Evolutionary conservation across 768 basidiomycete genomes (phyloP).

Genomic region (Kwoniella bestiolae): DNA sequence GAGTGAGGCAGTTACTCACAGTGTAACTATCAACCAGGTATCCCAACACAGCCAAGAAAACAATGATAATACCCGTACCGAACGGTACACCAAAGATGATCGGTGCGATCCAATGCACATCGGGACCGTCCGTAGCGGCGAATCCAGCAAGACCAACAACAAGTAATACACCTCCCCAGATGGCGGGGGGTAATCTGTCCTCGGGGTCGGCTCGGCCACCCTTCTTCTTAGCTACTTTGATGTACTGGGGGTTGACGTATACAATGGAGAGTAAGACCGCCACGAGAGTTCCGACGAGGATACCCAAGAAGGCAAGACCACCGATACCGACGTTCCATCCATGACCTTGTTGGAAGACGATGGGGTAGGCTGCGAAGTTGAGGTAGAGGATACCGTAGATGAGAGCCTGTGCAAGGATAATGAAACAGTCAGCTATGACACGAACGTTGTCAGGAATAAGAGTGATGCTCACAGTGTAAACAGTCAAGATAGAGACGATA

Average conservation of each 20-base stretch:
- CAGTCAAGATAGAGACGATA: slow-evolving; percentile 55
- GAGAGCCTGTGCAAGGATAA: slow-evolving; percentile 1
- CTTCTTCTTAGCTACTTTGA: slow-evolving; percentile 46
- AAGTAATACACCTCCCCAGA: slow-evolving; percentile 57
- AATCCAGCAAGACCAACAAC: slow-evolving; percentile 53
- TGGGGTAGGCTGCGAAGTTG: slow-evolving; percentile 58
- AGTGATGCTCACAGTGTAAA: slow-evolving; percentile 52
- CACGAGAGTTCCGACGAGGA: slow-evolving; percentile 53
- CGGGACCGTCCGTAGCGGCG: slow-evolving; percentile 51
- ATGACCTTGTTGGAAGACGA: slow-evolving; percentile 57
- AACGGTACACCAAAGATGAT: slow-evolving; percentile 72
- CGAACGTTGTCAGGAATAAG: too few species aligned
- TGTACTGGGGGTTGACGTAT: slow-evolving; percentile 57
- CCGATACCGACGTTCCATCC: slow-evolving; percentile 59
- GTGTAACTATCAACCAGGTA: slow-evolving; percentile 75
- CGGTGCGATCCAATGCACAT: slow-evolving; percentile 69
- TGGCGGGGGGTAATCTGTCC: slow-evolving; percentile 57
- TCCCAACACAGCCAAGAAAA: slow-evolving; percentile 69
- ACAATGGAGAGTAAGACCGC: slow-evolving; percentile 46
- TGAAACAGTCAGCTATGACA: not conserved
- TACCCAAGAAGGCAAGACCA: slow-evolving; percentile 58
- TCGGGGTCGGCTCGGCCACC: slow-evolving; percentile 58
- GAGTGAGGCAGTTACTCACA: slow-evolving; percentile 55
- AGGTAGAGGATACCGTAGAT: slow-evolving; percentile 51
- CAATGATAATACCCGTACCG: slow-evolving; percentile 68